Evolutionary conservation across 768 basidiomycete species (phyloP).

Genomic region (Dentipellis fragilis): DNA sequence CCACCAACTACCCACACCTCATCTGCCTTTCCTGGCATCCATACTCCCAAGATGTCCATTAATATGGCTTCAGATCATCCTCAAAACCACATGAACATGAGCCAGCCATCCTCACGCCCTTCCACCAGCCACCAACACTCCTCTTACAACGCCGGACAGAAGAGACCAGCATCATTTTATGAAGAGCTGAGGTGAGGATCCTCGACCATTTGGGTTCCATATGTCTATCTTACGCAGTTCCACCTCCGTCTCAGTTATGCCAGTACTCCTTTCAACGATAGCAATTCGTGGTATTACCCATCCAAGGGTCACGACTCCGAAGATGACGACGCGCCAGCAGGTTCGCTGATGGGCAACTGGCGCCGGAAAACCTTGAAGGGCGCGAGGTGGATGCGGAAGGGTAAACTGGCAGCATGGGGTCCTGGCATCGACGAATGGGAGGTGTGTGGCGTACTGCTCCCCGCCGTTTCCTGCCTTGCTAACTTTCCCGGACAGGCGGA

Average conservation of each 20-base stretch:
- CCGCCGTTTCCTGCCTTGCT: slow-evolving; percentile 8
- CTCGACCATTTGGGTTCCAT: background rate
- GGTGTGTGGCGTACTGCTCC: slow-evolving; percentile 30
- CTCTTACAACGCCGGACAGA: slow-evolving; percentile 6
- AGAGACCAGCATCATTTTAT: slow-evolving; percentile 8
- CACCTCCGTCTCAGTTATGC: background rate
- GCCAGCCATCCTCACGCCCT: slow-evolving; percentile 14
- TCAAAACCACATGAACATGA: slow-evolving; percentile 8
- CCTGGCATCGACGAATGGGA: slow-evolving; percentile 82
- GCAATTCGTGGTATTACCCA: slow-evolving; percentile 78
- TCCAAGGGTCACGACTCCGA: slow-evolving; percentile 65
- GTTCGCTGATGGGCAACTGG: slow-evolving; percentile 65
- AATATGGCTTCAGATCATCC: slow-evolving; percentile 15
- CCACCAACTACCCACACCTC: background rate
- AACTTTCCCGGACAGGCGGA: slow-evolving; percentile 43
- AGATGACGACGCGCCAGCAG: slow-evolving; percentile 36
- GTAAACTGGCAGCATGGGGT: slow-evolving; percentile 79
- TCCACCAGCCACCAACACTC: slow-evolving; percentile 10
- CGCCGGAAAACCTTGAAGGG: slow-evolving; percentile 67
- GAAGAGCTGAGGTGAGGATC: slow-evolving; percentile 7
- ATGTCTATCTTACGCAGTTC: background rate
- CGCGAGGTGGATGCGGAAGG: slow-evolving; percentile 74
- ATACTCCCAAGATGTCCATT: slow-evolving; percentile 5
- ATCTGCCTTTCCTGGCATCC: background rate
- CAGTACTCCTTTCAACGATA: slow-evolving; percentile 41